Conservation (phyloP, 345 rosid species). For the Eucalyptus erythrocorys region DNA sequence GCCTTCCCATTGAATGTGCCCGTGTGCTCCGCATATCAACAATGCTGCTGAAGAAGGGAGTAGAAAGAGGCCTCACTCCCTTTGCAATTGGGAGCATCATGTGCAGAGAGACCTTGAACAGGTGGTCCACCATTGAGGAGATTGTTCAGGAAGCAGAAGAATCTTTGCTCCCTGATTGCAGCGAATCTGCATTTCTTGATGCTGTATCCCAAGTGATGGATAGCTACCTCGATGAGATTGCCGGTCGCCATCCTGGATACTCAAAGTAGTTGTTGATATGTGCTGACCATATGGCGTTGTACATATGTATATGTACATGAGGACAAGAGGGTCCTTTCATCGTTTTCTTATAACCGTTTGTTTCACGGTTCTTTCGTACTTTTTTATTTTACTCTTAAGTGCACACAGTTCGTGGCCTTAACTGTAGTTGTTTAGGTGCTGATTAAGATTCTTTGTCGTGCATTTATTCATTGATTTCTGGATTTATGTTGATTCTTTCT, state of each 20-base stretch:
- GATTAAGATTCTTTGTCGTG: neutral
- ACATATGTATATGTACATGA: neutral
- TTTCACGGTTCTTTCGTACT: neutral
- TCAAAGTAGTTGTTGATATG: neutral
- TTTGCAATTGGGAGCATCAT: slow-evolving; percentile 23
- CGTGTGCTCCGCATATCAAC: slow-evolving; percentile 19
- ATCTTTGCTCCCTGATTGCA: slow-evolving; percentile 17
- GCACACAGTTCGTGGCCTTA: neutral
- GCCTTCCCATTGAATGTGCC: slow-evolving; percentile 11
- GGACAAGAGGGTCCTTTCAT: neutral
- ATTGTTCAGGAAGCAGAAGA: slow-evolving; percentile 21
- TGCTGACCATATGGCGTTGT: neutral
- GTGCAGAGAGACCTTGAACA: slow-evolving; percentile 28
- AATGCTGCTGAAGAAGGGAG: slow-evolving; percentile 38
- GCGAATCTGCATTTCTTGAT: slow-evolving; percentile 23
- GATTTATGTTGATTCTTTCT: neutral
- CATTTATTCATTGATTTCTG: neutral
- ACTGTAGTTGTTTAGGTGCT: neutral
- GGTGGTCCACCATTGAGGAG: slow-evolving; percentile 18
- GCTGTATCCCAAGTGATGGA: slow-evolving; percentile 22
- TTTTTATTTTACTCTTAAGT: neutral
- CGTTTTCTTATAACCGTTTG: neutral
- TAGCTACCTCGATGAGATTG: slow-evolving; percentile 8
- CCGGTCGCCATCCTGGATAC: neutral
- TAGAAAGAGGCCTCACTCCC: slow-evolving; percentile 21